A percentile compares a stretch with the other conserved stretches of the same genome.
Evolutionary conservation across 306 rosid species (phyloP).

Genomic region (Prunus kanzakura): DNA sequence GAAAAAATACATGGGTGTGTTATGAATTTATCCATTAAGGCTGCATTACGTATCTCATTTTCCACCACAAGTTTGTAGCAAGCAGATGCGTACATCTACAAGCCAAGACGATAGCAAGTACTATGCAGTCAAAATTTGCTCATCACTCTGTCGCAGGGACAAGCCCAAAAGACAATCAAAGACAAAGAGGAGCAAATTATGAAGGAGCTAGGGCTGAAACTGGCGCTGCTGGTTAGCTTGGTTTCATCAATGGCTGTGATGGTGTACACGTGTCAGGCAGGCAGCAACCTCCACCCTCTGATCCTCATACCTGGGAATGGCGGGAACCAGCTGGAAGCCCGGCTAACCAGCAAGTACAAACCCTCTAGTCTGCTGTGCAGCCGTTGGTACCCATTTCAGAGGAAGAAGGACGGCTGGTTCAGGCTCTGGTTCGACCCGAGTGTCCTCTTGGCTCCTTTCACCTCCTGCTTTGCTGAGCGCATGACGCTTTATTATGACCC

Average conservation of each 20-base stretch:
- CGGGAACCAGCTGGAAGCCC: constrained; percentile 87
- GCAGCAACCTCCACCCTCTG: constrained; percentile 52
- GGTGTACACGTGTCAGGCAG: constrained; percentile 47
- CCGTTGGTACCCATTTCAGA: constrained; percentile 55
- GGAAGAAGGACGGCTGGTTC: constrained; percentile 68
- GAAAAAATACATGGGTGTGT: no score
- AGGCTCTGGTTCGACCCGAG: constrained; percentile 79
- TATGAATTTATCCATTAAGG: no score
- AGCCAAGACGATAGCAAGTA: background rate
- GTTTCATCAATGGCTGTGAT: constrained; percentile 29
- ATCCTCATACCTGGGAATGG: constrained; percentile 79
- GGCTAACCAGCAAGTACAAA: constrained; percentile 45
- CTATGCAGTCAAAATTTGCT: no score
- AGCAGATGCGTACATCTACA: background rate
- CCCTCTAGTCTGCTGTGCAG: constrained; percentile 54
- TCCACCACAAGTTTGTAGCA: constrained; percentile 4
- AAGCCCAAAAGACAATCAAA: background rate
- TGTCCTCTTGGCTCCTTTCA: constrained; percentile 65
- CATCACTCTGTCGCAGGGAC: no score
- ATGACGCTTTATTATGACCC: constrained; percentile 69
- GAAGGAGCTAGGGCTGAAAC: constrained; percentile 19
- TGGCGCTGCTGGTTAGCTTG: background rate
- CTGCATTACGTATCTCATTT: background rate
- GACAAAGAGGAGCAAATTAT: background rate
- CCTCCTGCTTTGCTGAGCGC: constrained; percentile 73